Percentiles rank a stretch among this genome's conserved stretches.
Evolutionary conservation across 1,139 yeast species (phyloP).

Genomic region (Yamadazyma aaseri): DNA sequence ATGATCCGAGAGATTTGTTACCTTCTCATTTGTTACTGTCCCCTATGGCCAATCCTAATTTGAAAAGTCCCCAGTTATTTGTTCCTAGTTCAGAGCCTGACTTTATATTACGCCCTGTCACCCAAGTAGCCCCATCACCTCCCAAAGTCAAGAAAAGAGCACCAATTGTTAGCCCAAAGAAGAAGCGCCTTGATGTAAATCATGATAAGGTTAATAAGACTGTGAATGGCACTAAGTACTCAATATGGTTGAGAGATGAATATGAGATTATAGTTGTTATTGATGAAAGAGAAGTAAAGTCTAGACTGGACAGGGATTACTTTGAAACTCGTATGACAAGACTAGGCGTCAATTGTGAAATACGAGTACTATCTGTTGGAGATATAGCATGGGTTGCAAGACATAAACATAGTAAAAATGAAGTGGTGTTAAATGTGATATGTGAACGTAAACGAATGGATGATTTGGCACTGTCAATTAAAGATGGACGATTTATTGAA

Average conservation of each 20-base stretch:
- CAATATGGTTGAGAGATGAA: slow-evolving; percentile 37
- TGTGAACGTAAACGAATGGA: slow-evolving; percentile 88
- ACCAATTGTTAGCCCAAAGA: slow-evolving; percentile 1
- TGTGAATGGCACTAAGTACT: slow-evolving; percentile 28
- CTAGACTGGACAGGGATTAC: slow-evolving; percentile 61
- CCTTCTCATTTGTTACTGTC: slow-evolving; percentile 9
- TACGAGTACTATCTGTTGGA: slow-evolving; percentile 69
- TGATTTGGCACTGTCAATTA: slow-evolving; percentile 78
- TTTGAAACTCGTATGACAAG: slow-evolving; percentile 55
- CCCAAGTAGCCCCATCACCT: neutral
- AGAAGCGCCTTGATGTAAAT: too few relatives aligned
- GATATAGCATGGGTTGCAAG: slow-evolving; percentile 90
- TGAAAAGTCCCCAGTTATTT: slow-evolving; percentile 1
- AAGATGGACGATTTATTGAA: slow-evolving; percentile 84
- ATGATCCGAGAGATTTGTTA: slow-evolving; percentile 13
- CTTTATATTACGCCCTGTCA: slow-evolving; percentile 1
- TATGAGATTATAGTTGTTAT: slow-evolving; percentile 63
- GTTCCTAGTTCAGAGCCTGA: slow-evolving; percentile 5
- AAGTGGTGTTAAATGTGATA: slow-evolving; percentile 73
- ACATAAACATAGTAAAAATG: slow-evolving; percentile 53
- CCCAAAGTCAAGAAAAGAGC: neutral
- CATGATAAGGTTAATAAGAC: slow-evolving; percentile 27
- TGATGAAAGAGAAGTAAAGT: slow-evolving; percentile 79
- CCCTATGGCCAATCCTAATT: slow-evolving; percentile 6
- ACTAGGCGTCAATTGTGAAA: slow-evolving; percentile 52